Percentiles rank a stretch among this genome's conserved stretches.
These are phyloP conservation scores for Quercus dentata DNA, from an alignment of 306 rosid genomes.

Conservation along the genomic window DNA sequence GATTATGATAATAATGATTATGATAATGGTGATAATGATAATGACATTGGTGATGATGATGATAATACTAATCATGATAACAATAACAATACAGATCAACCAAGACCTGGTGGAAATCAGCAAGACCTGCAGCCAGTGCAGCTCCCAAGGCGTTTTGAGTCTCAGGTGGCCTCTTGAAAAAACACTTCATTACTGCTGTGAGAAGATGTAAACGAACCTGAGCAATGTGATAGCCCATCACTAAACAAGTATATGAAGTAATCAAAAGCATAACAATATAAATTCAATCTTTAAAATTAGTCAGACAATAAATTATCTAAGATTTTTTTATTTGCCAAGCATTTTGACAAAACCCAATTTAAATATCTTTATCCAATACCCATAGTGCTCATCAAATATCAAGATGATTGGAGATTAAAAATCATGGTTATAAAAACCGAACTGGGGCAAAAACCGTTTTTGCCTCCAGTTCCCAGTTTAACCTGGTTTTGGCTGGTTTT, in stretches of 20 bases:
- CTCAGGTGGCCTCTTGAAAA: conserved; percentile 98
- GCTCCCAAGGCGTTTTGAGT: conserved; percentile 89
- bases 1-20: not conserved
- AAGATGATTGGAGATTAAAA: no score
- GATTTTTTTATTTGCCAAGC: no score
- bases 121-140: conserved; percentile 91
- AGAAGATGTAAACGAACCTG: conserved; percentile 99
- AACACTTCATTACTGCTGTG: conserved; percentile 97
- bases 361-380: no score
- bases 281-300: not conserved
- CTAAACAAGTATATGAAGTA: conserved; percentile 9
- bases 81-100: conserved; percentile 8
- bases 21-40: not conserved
- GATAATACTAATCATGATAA: not conserved
- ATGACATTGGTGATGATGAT: not conserved
- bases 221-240: conserved; percentile 29
- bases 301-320: not conserved
- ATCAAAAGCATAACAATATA: conserved; percentile 11
- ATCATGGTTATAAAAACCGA: no score
- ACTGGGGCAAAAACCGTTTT: no score
- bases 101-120: conserved; percentile 91
- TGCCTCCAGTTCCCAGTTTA: no score
- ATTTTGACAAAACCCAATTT: no score
- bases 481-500: no score
- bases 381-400: no score